These are phyloP conservation scores for Exserohilum rostratum DNA, from an alignment of 2,329 filamentous ascomycete species.

Conservation along the genomic window DNA sequence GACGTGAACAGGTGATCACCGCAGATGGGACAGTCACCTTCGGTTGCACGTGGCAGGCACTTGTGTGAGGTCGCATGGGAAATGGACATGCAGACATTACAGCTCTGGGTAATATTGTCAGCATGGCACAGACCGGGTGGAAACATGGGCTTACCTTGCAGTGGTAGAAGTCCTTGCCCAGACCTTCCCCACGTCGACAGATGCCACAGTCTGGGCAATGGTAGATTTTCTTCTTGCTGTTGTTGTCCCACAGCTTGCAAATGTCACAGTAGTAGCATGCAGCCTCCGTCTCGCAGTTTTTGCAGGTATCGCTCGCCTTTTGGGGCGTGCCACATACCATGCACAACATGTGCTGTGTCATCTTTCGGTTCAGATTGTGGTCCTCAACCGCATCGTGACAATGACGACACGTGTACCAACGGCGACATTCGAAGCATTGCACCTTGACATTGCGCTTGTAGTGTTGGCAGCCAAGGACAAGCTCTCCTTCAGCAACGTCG, in stretches of 20 bases:
- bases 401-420: slow-evolving; percentile 94
- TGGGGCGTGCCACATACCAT: slow-evolving; percentile 93
- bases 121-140: background rate
- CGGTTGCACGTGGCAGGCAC: slow-evolving; percentile 78
- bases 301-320: slow-evolving; percentile 77
- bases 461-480: slow-evolving; percentile 78
- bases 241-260: slow-evolving; percentile 97
- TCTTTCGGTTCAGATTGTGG: slow-evolving; percentile 77
- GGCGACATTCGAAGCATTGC: slow-evolving; percentile 86
- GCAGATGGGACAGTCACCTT: slow-evolving; percentile 96
- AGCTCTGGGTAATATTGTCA: slow-evolving; percentile 55
- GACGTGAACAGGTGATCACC: slow-evolving; percentile 97
- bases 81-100: slow-evolving; percentile 92
- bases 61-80: slow-evolving; percentile 83
- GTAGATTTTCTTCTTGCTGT: slow-evolving; percentile 88
- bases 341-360: slow-evolving; percentile 94
- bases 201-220: slow-evolving; percentile 97
- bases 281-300: slow-evolving; percentile 74
- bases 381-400: slow-evolving; percentile 87
- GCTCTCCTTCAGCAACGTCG: slow-evolving; percentile 55
- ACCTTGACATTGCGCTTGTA: slow-evolving; percentile 96
- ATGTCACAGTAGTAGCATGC: slow-evolving; percentile 92
- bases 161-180: slow-evolving; percentile 97
- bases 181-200: slow-evolving; percentile 84
- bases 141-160: slow-evolving; percentile 76